A percentile compares a stretch with the other conserved stretches of the same genome.
These are phyloP conservation scores for Aureobasidium sp. DNA, from an alignment of 2,329 filamentous ascomycete genomes.

Conservation along the genomic window DNA sequence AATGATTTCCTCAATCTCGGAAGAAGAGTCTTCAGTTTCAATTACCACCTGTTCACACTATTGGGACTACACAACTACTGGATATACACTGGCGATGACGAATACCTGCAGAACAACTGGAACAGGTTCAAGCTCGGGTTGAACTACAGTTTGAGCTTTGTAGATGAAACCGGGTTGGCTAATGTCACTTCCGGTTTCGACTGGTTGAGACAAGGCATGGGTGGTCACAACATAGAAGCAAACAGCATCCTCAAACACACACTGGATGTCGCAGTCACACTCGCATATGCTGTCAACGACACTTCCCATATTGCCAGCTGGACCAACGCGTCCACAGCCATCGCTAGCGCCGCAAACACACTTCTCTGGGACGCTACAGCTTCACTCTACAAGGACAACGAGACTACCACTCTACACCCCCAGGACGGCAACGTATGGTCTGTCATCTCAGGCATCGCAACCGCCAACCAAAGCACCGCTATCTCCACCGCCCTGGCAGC, in stretches of 20 bases:
- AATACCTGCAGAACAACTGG: slow-evolving; percentile 36
- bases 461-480: slow-evolving; percentile 21
- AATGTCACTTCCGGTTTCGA: slow-evolving; percentile 38
- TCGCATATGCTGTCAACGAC: slow-evolving; percentile 42
- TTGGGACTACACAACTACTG: slow-evolving; percentile 39
- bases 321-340: slow-evolving; percentile 32
- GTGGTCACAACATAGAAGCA: slow-evolving; percentile 40
- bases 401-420: slow-evolving; percentile 41
- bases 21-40: slow-evolving; percentile 40
- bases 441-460: slow-evolving; percentile 30
- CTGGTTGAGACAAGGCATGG: slow-evolving; percentile 44
- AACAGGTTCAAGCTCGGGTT: slow-evolving; percentile 35
- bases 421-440: slow-evolving; percentile 39
- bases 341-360: slow-evolving; percentile 37
- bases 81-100: slow-evolving; percentile 28
- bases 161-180: slow-evolving; percentile 36
- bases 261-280: slow-evolving; percentile 42
- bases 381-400: slow-evolving; percentile 48
- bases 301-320: slow-evolving; percentile 32
- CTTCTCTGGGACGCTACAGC: slow-evolving; percentile 40
- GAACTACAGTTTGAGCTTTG: slow-evolving; percentile 31
- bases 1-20: slow-evolving; percentile 27
- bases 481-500: slow-evolving; percentile 28
- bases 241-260: slow-evolving; percentile 43
- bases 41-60: slow-evolving; percentile 46